A percentile compares a stretch with the other conserved stretches of the same genome.
These are phyloP conservation scores for Sphaerostilbella broomeana DNA, from an alignment of 2,329 filamentous ascomycete species.

Conservation along the genomic window DNA sequence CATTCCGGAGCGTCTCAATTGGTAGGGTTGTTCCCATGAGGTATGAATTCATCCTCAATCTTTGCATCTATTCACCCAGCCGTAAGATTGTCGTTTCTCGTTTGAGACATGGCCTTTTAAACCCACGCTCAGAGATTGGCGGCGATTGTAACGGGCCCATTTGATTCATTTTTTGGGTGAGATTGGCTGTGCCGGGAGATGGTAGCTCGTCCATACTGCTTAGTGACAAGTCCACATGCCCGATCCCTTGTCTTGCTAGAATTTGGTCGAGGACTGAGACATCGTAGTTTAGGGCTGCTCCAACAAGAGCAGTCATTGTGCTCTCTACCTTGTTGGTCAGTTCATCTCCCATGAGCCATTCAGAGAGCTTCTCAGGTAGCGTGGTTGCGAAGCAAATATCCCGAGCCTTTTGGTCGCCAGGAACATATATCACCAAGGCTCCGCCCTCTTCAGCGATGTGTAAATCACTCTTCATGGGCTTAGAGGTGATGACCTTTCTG, in stretches of 20 bases:
- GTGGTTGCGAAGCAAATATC: slow-evolving; percentile 22
- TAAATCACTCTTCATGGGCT: slow-evolving; percentile 17
- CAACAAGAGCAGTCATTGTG: slow-evolving; percentile 1
- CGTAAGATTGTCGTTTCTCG: too few relatives aligned
- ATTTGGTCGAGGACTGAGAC: slow-evolving; percentile 3
- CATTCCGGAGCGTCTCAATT: too few relatives aligned
- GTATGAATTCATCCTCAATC: too few relatives aligned
- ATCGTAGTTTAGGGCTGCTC: slow-evolving; percentile 2
- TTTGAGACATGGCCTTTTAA: too few relatives aligned
- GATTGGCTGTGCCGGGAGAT: too few relatives aligned
- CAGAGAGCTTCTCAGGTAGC: slow-evolving; percentile 23
- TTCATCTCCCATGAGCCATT: slow-evolving; percentile 31
- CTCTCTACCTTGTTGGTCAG: slow-evolving; percentile 5
- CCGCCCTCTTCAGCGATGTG: slow-evolving; percentile 24
- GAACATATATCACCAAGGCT: slow-evolving; percentile 27
- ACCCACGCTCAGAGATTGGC: too few relatives aligned
- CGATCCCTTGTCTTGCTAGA: slow-evolving; percentile 6
- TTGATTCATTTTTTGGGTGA: too few relatives aligned
- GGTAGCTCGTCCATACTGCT: too few relatives aligned
- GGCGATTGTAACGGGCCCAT: too few relatives aligned
- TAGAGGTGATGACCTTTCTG: slow-evolving; percentile 14
- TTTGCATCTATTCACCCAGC: too few relatives aligned
- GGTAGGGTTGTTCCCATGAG: too few relatives aligned
- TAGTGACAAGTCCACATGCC: neutral
- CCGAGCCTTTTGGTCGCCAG: slow-evolving; percentile 21